Evolutionary conservation across 73 alveolate genomes (phyloP), one percentile per base, ranked within the genome.

Genomic region (Tetrahymena malaccensis): DNA sequence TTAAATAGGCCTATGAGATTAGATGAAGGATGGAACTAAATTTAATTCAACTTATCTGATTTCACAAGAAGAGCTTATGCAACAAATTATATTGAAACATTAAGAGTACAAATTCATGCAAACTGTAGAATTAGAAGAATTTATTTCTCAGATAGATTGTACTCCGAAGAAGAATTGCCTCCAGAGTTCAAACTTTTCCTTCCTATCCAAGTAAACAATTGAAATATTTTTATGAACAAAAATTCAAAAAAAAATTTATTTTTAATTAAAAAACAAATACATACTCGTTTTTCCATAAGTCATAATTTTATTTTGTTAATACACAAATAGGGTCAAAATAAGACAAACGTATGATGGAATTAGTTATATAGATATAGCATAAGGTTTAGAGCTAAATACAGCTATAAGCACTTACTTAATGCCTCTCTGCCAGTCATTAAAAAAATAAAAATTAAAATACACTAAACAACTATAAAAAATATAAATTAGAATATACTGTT

Each of bases 11-110:
- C 99, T 85, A 97, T 97, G 98, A 97, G 97, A 94, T 55, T 97
- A 85, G 99, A 97, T 94, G 99, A 97, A 94, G 99, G 99, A n/a
- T 97, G 98, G 99, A 97, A 97, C 94, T 96, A 97, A 97, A 98
- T 98, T 93, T 99, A 98, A 95, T 97, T 98, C 98, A 97, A 96
- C 94, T 85, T 98, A 93, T 97, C 98, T 93, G 99, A 98, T 96
- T 98, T 98, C 98, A 97, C 99, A 58, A 97, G 98, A 95, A 97
- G 97, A 95, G 99, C 99, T 83, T 97, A 96, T 96, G 99, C 98
- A 25, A 97, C 98, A 27, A 97, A 97, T 94, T 97, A 97, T 94
- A 97, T 96, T 55, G 99, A 97, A 96, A 97, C 99, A 21, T 96
- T 97, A 94, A 96, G 97, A 96, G 99, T 97, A 17, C 98, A 97